phyloP scores from a whole-genome alignment of 257 asterid genomes.

The Solanum lycopersicoides region DNA sequence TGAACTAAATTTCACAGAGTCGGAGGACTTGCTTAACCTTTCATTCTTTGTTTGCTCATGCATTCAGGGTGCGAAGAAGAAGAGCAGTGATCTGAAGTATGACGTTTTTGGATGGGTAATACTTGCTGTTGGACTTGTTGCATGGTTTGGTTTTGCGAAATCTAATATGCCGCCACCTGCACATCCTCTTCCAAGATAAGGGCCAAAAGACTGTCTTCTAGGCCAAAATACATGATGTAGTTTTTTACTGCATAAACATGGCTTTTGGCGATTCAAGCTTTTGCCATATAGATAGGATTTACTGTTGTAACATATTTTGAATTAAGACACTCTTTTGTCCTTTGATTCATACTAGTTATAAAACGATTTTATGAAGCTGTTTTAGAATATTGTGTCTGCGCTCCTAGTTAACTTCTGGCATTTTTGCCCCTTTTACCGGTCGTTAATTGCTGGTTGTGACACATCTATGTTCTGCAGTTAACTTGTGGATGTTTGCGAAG shows the following conservation, averaged over 20 bases:
- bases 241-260: too few species aligned
- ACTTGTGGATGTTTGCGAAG: background rate
- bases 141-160: conserved; percentile 56
- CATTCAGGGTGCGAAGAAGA: conserved; percentile 30
- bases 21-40: background rate
- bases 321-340: background rate
- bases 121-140: conserved; percentile 58
- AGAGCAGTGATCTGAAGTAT: conserved; percentile 50
- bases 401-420: background rate
- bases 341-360: background rate
- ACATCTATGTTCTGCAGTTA: background rate
- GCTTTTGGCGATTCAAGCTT: background rate
- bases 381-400: background rate
- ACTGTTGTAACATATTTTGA: background rate
- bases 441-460: background rate
- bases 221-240: background rate
- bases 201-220: background rate
- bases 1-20: background rate
- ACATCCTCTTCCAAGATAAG: conserved; percentile 34
- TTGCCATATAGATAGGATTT: background rate
- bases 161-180: conserved; percentile 31
- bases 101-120: conserved; percentile 62
- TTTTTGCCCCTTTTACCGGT: background rate
- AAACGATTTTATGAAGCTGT: background rate
- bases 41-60: background rate